These are phyloP conservation scores for Sanghuangporus baumii DNA, from an alignment of 1,284 basidiomycete genomes.

Conservation along the genomic window DNA sequence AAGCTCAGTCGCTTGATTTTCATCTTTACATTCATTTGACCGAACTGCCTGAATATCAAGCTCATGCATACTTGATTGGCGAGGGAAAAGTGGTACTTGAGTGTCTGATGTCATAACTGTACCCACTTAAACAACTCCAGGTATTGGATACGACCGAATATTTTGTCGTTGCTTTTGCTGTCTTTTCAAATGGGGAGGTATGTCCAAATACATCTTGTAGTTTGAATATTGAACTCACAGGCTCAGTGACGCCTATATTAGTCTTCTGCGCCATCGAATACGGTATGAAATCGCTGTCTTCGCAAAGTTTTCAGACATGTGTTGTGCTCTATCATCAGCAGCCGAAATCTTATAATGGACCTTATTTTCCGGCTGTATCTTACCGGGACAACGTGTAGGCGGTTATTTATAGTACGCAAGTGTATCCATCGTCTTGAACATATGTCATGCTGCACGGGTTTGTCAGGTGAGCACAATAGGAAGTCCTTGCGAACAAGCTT, in stretches of 20 bases:
- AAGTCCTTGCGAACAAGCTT: conserved; percentile 46
- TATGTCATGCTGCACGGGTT: neutral
- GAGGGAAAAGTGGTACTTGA: neutral
- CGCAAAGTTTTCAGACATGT: too few species aligned
- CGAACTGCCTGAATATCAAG: neutral
- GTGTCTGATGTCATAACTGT: too few species aligned
- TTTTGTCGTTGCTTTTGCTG: conserved; percentile 26
- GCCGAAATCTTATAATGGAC: conserved; percentile 36
- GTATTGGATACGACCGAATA: conserved; percentile 27
- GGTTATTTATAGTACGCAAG: neutral
- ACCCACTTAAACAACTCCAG: conserved; percentile 12
- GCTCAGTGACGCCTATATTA: too few species aligned
- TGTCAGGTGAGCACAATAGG: conserved; percentile 48
- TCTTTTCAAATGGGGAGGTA: conserved; percentile 29
- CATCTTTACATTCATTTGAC: neutral
- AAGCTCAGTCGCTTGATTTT: conserved; percentile 14
- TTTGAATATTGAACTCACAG: too few species aligned
- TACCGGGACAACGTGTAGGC: conserved; percentile 55
- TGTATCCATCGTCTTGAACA: neutral
- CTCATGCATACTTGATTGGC: conserved; percentile 20
- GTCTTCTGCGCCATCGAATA: too few species aligned
- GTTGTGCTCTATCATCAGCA: conserved; percentile 14
- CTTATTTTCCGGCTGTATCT: conserved; percentile 36
- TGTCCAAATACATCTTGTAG: neutral
- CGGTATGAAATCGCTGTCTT: too few species aligned